Evolutionary conservation across 192 early-diverging fungal species (phyloP), one percentile per base, ranked within the genome.

Genomic region (Lunasporangiospora selenospora): DNA sequence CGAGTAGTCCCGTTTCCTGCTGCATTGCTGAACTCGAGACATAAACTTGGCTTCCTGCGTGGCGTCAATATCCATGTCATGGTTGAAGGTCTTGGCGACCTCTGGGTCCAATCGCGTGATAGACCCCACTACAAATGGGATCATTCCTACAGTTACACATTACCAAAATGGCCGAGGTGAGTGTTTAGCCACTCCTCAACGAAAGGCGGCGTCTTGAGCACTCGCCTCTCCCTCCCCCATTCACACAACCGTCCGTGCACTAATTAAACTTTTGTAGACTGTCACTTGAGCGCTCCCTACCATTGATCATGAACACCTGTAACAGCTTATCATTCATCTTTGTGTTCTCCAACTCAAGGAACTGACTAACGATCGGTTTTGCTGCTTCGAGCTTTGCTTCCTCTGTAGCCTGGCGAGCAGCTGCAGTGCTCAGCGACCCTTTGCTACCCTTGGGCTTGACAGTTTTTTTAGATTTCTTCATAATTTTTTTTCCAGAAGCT

Each of bases 91-190:
- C 30, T 73, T 73, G 10, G 60, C 55, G 24, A 73, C 34, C 34
- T 63, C 69, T 39, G 69, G 60, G 21, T 73, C 69, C 46, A 73
- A 37, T 15, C 69, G 53, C 13, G 69, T 73, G 48, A 73, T 73
- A 16, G 43, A 55, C 26, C 58, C 69, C 30, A 73, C 41, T 1
- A 73, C 60, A 44, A 53, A 58, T 15, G 60, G 41, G 10, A 73
- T 31, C 54, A 73, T 63, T 7, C 69, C 69, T 73, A 39, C n/a
- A n/a, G n/a, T n/a, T n/a, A n/a, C n/a, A n/a, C n/a, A n/a, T n/a
- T n/a, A n/a, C n/a, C n/a, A n/a, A n/a, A n/a, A n/a, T n/a, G n/a
- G n/a, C n/a, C n/a, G n/a, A n/a, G n/a, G n/a, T n/a, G n/a, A n/a
- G n/a, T n/a, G n/a, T n/a, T n/a, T n/a, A n/a, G n/a, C n/a, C n/a